These are phyloP conservation scores for Lactarius trivialis DNA, from an alignment of 768 basidiomycete genomes.

Conservation along the genomic window DNA sequence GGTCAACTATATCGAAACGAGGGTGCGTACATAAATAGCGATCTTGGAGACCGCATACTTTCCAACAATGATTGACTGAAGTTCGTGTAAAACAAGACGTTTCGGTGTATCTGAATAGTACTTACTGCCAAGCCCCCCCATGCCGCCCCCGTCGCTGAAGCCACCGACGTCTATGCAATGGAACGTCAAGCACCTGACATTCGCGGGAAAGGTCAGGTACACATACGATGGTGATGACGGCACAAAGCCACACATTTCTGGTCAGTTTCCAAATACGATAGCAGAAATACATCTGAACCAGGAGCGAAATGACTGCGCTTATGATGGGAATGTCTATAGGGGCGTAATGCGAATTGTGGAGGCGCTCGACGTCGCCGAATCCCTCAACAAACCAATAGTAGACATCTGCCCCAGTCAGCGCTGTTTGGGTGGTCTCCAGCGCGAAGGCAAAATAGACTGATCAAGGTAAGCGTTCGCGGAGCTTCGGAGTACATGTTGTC, in stretches of 20 bases:
- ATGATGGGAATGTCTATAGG: conserved; percentile 29
- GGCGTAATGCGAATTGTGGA: conserved; percentile 25
- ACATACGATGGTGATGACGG: conserved; percentile 6
- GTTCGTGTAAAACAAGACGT: background rate
- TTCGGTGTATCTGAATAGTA: background rate
- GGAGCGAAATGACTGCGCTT: conserved; percentile 25
- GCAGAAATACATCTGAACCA: conserved; percentile 31
- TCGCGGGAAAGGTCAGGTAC: background rate
- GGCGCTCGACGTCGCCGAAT: conserved; percentile 27
- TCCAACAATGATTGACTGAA: background rate
- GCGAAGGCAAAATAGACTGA: conserved; percentile 28
- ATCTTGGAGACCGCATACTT: conserved; percentile 3
- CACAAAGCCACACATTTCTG: conserved; percentile 5
- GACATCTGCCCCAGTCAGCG: conserved; percentile 26
- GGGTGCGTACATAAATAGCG: conserved; percentile 7
- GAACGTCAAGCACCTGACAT: background rate
- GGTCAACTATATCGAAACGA: background rate
- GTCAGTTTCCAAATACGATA: conserved; percentile 29
- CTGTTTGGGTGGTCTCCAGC: conserved; percentile 26
- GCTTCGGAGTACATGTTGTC: background rate
- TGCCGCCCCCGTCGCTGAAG: background rate
- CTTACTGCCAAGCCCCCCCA: conserved; percentile 16
- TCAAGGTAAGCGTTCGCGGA: background rate
- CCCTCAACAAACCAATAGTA: conserved; percentile 28
- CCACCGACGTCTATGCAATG: background rate